phyloP scores from a whole-genome alignment of 2,329 filamentous ascomycete species.

The Phymatotrichopsis omnivora region DNA sequence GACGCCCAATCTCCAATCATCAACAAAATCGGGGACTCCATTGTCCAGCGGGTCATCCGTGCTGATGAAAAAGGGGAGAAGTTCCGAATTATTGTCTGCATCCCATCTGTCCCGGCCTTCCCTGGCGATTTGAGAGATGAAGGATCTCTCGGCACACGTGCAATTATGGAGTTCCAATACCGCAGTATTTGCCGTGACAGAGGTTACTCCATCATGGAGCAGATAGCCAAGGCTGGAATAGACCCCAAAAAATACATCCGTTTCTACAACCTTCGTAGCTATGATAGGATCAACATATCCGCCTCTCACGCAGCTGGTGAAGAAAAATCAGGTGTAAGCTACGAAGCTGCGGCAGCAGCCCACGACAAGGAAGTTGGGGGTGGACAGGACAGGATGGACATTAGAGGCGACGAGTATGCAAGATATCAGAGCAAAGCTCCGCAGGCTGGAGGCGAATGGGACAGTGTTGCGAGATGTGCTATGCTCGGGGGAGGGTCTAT shows the following conservation, averaged over 20 bases:
- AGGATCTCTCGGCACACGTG: constrained; percentile 62
- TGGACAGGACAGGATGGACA: constrained; percentile 33
- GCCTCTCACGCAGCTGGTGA: constrained; percentile 52
- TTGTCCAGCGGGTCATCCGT: constrained; percentile 65
- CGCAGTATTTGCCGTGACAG: constrained; percentile 60
- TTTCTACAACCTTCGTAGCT: constrained; percentile 78
- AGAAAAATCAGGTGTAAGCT: constrained; percentile 53
- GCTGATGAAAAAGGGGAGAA: constrained; percentile 55
- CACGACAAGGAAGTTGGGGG: constrained; percentile 35
- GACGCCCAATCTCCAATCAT: constrained; percentile 60
- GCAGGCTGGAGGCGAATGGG: constrained; percentile 51
- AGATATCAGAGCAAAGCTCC: constrained; percentile 63
- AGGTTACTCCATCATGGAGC: constrained; percentile 67
- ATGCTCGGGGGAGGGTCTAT: constrained; percentile 70
- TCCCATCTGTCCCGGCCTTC: constrained; percentile 72
- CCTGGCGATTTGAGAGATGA: constrained; percentile 68
- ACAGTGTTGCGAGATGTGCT: constrained; percentile 69
- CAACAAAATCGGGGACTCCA: constrained; percentile 68
- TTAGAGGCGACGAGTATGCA: constrained; percentile 45
- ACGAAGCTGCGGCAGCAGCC: constrained; percentile 43
- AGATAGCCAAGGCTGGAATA: constrained; percentile 53
- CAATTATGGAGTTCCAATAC: constrained; percentile 86
- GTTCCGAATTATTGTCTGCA: constrained; percentile 67
- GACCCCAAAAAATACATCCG: constrained; percentile 64
- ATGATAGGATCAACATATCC: constrained; percentile 69